Conservation (phyloP, 768 basidiomycete species). For the Favolaschia claudopus region DNA sequence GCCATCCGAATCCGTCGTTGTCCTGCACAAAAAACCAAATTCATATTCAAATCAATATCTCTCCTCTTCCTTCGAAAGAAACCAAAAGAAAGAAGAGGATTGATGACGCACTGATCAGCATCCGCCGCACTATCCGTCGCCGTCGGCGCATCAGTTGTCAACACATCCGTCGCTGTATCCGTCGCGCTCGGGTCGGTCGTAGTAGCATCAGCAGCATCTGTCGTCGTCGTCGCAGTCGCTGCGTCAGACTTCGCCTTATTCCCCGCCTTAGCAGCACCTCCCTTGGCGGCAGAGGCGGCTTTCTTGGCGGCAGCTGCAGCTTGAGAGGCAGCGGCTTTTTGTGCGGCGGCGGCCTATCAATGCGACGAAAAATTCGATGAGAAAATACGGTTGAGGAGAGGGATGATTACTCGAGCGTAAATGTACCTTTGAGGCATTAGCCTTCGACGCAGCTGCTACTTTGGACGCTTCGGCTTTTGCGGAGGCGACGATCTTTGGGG, state of each 20-base stretch:
- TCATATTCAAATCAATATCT: neutral
- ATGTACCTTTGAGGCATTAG: neutral
- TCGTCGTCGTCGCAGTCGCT: conserved; percentile 1
- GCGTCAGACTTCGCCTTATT: conserved; percentile 12
- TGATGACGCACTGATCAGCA: neutral
- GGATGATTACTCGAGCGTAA: too few species aligned
- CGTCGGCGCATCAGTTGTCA: neutral
- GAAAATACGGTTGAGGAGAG: too few species aligned
- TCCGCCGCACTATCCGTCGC: neutral
- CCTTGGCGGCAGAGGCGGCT: conserved; percentile 11
- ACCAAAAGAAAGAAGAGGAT: neutral
- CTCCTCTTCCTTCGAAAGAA: neutral
- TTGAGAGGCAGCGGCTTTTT: conserved; percentile 14
- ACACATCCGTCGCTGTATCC: neutral
- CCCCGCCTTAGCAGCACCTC: conserved; percentile 14
- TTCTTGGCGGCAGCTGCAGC: neutral
- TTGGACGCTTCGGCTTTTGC: conserved; percentile 10
- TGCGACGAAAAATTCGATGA: neutral
- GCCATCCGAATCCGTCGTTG: too few species aligned
- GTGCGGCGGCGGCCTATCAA: conserved; percentile 8
- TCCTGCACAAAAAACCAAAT: neutral
- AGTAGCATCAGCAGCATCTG: neutral
- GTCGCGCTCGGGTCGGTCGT: neutral
- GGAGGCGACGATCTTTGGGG: conserved; percentile 10
- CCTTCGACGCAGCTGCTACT: conserved; percentile 6